These are phyloP conservation scores for Astrothelium macrocarpum DNA, from an alignment of 495 filamentous ascomycete genomes.

Conservation along the genomic window DNA sequence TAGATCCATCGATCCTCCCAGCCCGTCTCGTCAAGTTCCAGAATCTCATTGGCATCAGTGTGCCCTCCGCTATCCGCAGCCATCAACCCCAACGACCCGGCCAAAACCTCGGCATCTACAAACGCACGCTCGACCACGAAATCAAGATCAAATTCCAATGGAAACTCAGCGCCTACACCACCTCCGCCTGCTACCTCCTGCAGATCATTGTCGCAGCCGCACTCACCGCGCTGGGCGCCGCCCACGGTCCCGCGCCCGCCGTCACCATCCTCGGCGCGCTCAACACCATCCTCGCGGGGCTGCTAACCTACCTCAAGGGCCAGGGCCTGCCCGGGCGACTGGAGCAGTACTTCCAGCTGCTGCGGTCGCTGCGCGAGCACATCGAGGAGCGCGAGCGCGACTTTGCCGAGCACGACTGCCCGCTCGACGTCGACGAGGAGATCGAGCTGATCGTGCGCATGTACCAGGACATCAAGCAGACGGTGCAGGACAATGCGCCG, in stretches of 20 bases:
- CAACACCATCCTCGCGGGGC: constrained; percentile 18
- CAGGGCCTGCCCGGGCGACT: constrained; percentile 11
- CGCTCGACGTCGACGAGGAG: neutral
- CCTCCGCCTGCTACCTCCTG: constrained; percentile 4
- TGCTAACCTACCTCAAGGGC: constrained; percentile 15
- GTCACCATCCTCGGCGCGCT: constrained; percentile 19
- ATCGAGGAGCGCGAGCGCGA: neutral
- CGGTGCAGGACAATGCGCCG: neutral
- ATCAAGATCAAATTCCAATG: constrained; percentile 3
- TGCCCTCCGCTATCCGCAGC: constrained; percentile 2
- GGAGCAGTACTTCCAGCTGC: constrained; percentile 3
- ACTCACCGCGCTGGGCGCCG: constrained; percentile 16
- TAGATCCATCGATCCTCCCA: neutral
- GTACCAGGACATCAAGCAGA: neutral
- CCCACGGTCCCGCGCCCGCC: constrained; percentile 9
- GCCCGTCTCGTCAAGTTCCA: neutral
- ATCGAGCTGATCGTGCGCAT: neutral
- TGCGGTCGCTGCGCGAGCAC: neutral
- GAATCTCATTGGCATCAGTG: constrained; percentile 4
- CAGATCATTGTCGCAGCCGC: constrained; percentile 18
- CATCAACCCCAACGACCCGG: neutral
- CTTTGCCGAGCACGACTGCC: constrained; percentile 1
- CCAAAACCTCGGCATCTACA: constrained; percentile 2
- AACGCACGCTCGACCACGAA: constrained; percentile 3
- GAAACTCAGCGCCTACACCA: neutral